Conservation (phyloP, 2,329 filamentous ascomycete genomes). For the Colletotrichum sp. region DNA sequence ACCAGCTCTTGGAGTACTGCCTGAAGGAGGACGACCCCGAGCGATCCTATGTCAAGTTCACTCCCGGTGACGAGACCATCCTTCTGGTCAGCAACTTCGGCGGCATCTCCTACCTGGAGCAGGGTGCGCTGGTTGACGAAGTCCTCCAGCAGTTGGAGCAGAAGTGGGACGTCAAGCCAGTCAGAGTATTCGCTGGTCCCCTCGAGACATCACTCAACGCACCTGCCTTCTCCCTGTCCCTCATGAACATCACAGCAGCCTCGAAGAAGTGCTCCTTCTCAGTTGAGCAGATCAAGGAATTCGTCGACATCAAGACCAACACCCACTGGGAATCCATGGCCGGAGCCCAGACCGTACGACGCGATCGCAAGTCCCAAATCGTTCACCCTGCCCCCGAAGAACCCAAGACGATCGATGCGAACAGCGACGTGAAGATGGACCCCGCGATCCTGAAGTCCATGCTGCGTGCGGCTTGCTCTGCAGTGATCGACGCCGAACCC, state of each 20-base stretch:
- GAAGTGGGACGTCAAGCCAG: conserved; percentile 54
- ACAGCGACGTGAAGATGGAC: conserved; percentile 55
- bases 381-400: conserved; percentile 40
- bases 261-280: conserved; percentile 50
- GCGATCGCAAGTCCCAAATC: conserved; percentile 47
- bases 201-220: conserved; percentile 77
- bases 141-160: conserved; percentile 52
- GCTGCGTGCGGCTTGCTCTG: conserved; percentile 58
- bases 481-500: conserved; percentile 62
- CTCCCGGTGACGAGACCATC: conserved; percentile 51
- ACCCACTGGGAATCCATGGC: conserved; percentile 59
- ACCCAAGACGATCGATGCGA: conserved; percentile 39
- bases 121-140: conserved; percentile 59
- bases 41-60: conserved; percentile 55
- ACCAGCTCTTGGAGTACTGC: conserved; percentile 63
- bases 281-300: conserved; percentile 59
- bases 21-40: conserved; percentile 61
- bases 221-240: conserved; percentile 71
- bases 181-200: conserved; percentile 64
- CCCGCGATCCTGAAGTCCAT: conserved; percentile 56
- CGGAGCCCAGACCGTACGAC: conserved; percentile 44
- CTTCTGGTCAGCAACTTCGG: conserved; percentile 66
- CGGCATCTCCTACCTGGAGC: conserved; percentile 62
- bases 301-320: conserved; percentile 70
- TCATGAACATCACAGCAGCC: conserved; percentile 63